A percentile compares a stretch with the other conserved stretches of the same genome.
Evolutionary conservation across 129 eudicot species (phyloP).

Genomic region (Lactuca saligna): DNA sequence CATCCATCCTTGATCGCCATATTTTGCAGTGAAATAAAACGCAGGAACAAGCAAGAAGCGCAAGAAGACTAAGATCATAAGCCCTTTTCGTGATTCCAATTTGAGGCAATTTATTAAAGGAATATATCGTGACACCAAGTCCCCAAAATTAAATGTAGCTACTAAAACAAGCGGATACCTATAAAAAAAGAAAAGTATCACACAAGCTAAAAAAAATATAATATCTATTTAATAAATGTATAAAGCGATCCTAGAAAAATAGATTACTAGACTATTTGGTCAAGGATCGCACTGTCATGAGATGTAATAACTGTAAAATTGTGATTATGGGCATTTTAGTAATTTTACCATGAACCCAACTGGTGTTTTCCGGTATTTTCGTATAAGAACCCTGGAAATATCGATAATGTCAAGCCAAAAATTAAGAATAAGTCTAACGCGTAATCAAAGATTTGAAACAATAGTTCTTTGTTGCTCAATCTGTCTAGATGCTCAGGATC

Average conservation of each 20-base stretch:
- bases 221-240: too few species aligned
- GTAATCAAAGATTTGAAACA: slow-evolving; percentile 57
- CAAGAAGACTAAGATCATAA: slow-evolving; percentile 35
- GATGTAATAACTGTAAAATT: not conserved
- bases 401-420: slow-evolving; percentile 61
- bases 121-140: slow-evolving; percentile 57
- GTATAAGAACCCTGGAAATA: slow-evolving; percentile 73
- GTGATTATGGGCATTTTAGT: not conserved
- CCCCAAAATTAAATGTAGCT: slow-evolving; percentile 68
- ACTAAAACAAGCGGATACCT: slow-evolving; percentile 77
- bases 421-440: slow-evolving; percentile 56
- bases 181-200: not conserved
- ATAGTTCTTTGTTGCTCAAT: slow-evolving; percentile 53
- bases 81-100: slow-evolving; percentile 52
- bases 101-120: slow-evolving; percentile 45
- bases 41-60: slow-evolving; percentile 65
- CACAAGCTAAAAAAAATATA: not conserved
- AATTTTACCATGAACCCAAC: slow-evolving; percentile 62
- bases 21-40: slow-evolving; percentile 76
- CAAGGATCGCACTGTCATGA: too few species aligned
- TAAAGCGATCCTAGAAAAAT: not conserved
- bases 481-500: slow-evolving; percentile 33
- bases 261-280: not conserved
- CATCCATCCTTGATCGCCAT: slow-evolving; percentile 72
- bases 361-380: slow-evolving; percentile 75